Conservation (phyloP, 23 red algal species). For the Chondrus crispus region DNA sequence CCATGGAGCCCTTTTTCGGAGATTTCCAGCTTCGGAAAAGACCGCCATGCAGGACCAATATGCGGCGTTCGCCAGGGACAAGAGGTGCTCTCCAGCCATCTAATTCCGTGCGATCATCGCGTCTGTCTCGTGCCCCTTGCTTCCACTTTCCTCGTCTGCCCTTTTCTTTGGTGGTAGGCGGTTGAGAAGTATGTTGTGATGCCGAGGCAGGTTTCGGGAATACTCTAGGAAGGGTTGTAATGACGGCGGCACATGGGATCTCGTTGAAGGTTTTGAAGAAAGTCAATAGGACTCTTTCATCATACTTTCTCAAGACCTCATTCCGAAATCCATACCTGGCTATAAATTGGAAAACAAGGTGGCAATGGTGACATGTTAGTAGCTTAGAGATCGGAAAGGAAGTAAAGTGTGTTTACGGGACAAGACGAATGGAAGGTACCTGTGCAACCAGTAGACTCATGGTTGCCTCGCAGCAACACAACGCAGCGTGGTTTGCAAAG, state of each 20-base stretch:
- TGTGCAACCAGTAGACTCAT: slow-evolving; percentile 66
- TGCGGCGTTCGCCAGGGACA: slow-evolving; percentile 48
- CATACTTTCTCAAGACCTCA: slow-evolving; percentile 56
- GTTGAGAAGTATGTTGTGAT: background rate
- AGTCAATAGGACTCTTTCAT: background rate
- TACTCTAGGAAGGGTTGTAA: background rate
- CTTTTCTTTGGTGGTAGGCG: background rate
- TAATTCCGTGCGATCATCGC: background rate
- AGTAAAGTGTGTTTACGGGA: background rate
- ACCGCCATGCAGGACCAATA: slow-evolving; percentile 74
- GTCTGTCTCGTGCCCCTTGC: background rate
- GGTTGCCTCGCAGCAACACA: slow-evolving; percentile 79
- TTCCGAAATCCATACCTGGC: slow-evolving; percentile 49
- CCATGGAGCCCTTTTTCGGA: background rate
- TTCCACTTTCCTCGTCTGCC: background rate
- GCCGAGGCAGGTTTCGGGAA: background rate
- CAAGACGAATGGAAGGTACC: background rate
- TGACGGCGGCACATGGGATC: slow-evolving; percentile 52
- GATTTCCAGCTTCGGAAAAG: slow-evolving; percentile 50
- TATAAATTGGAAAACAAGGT: background rate
- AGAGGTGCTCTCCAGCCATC: slow-evolving; percentile 15
- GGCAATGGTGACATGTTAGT: background rate
- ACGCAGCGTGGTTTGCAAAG: slow-evolving; percentile 10
- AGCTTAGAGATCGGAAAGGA: too few relatives aligned
- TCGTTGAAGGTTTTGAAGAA: slow-evolving; percentile 51